Evolutionary conservation across 371 early-diverging fungal genomes (phyloP).

Genomic region (Mortierella sp.): DNA sequence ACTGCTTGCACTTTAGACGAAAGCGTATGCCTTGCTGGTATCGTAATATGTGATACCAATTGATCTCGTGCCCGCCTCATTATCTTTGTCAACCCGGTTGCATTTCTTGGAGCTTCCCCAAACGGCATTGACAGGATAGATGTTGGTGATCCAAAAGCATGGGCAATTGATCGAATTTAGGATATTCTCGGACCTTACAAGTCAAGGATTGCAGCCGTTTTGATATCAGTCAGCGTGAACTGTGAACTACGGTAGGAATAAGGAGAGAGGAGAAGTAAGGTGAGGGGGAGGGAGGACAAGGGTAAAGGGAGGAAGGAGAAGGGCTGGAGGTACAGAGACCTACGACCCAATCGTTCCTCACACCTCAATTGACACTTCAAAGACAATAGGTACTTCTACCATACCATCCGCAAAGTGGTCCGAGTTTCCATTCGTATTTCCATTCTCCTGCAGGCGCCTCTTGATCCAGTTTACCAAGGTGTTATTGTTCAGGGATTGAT

Average conservation of each 20-base stretch:
- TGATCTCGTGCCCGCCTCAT: constrained; percentile 1
- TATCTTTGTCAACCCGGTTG: constrained; percentile 3
- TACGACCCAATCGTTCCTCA: no score
- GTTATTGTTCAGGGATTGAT: constrained; percentile 4
- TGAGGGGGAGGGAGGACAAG: no score
- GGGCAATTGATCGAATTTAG: constrained; percentile 3
- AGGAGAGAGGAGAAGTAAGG: no score
- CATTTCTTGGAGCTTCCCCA: constrained; percentile 15
- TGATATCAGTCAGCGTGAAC: constrained; percentile 26
- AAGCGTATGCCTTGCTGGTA: no score
- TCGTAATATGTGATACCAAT: no score
- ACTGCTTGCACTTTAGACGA: no score
- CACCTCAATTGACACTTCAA: no score
- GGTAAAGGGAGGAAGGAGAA: no score
- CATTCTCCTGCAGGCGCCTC: constrained; percentile 13
- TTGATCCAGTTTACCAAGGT: constrained; percentile 15
- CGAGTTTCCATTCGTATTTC: no score
- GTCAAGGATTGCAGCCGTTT: constrained; percentile 15
- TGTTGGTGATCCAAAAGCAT: constrained; percentile 11
- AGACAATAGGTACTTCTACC: constrained; percentile 7
- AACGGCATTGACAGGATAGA: constrained; percentile 6
- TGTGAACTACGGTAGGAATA: neutral
- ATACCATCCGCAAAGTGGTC: constrained; percentile 25
- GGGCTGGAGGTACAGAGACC: no score
- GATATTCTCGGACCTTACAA: constrained; percentile 7